Evolutionary conservation across 129 eudicot genomes (phyloP), one percentile per base, ranked within the genome.

Genomic region (Heracleum sosnowskyi): DNA sequence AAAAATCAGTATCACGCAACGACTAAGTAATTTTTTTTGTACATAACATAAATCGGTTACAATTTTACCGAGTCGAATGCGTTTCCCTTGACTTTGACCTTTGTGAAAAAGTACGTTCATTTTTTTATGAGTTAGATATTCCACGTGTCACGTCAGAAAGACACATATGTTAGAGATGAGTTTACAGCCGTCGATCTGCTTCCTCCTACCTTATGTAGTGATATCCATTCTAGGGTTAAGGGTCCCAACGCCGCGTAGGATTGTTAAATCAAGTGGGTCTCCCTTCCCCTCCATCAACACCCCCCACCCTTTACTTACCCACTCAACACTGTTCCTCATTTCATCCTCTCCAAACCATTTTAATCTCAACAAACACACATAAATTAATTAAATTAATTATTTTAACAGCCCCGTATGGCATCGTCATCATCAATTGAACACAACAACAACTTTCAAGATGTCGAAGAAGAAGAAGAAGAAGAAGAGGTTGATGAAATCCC

Each of bases 231-330:
- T 69, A 49, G 74, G 79, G 78, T 60, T 69, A 4, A 17, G 69
- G 83, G 80, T 77, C 40, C 84, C 87, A 64, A 70, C 44, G 77
- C 42, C 42, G 80, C 62, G 85, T 80, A 80, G 81, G 87, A 78
- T 81, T 72, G 78, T 51, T 76, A 78, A 79, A 80, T 11, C 74
- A 82, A 87, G 86, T 78, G 82, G 84, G 86, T 68, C 79, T 72
- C 55, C 81, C 57, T 29, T n/a, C 18, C 34, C 17, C 20, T 74
- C 11, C 16, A n/a, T n/a, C n/a, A n/a, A n/a, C 16, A 5, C 44
- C 22, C 26, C n/a, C n/a, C n/a, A n/a, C n/a, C n/a, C n/a, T n/a
- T 20, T 1, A 12, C 39, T 66, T 16, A 15, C 40, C 74, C 26
- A 36, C 24, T 69, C 26, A 16, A 16, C 28, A 68, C 44, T 34